Conservation (phyloP, 495 filamentous ascomycete species). For the Emericellopsis terricola region DNA sequence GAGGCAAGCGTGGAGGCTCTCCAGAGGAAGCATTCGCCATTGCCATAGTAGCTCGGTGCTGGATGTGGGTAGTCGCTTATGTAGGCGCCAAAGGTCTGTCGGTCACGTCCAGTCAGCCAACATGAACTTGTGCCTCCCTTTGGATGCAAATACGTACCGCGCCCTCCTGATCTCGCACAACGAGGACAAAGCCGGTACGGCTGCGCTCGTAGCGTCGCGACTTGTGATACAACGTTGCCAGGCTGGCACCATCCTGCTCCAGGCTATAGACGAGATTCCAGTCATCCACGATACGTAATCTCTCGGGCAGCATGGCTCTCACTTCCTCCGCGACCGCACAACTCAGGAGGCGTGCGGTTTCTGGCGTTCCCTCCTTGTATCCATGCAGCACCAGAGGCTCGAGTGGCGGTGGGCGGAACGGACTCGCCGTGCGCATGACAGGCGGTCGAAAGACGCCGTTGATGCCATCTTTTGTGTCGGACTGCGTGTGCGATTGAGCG, state of each 20-base stretch:
- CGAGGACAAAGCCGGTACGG: slow-evolving; percentile 71
- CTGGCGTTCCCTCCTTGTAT: slow-evolving; percentile 18
- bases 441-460: slow-evolving; percentile 23
- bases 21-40: slow-evolving; percentile 97
- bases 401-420: slow-evolving; percentile 22
- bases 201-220: slow-evolving; percentile 40
- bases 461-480: slow-evolving; percentile 13
- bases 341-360: slow-evolving; percentile 36
- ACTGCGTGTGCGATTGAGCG: slow-evolving; percentile 8
- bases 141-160: slow-evolving; percentile 32
- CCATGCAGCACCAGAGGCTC: slow-evolving; percentile 24
- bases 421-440: slow-evolving; percentile 14
- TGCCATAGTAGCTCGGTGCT: slow-evolving; percentile 75
- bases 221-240: slow-evolving; percentile 72
- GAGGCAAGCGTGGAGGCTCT: slow-evolving; percentile 46
- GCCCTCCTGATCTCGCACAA: slow-evolving; percentile 57
- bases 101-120: neutral
- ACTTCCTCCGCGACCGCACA: slow-evolving; percentile 81
- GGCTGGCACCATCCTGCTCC: slow-evolving; percentile 79
- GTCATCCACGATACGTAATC: slow-evolving; percentile 69
- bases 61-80: slow-evolving; percentile 74
- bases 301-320: slow-evolving; percentile 66
- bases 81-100: slow-evolving; percentile 80
- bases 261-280: slow-evolving; percentile 81
- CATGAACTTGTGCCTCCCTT: neutral